Base-by-base conservation (phyloP, 805 yeast genomes). In the Candida corydali region DNA sequence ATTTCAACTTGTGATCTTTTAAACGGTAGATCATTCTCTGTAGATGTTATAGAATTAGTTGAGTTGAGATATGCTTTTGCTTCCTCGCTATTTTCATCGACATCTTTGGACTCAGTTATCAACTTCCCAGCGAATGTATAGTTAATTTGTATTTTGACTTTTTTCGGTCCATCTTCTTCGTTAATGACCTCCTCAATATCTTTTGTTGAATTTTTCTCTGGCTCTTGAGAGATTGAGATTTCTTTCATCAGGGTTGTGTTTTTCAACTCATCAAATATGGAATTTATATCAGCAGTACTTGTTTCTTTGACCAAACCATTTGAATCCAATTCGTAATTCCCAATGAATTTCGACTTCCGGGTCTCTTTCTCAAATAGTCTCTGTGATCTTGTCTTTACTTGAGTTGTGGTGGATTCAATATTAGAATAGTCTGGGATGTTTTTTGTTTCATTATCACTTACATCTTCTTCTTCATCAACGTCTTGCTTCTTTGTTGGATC, bases 81-180 rank as follows among this genome's bases (percentile, higher is more conserved):
- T 55, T 87, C 96, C 10, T 93, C 93, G 7, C 95, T 83, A 31
- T 76, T 70, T 6, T 73, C 74, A 32, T 78, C 82, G 1, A 93
- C 97, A 59, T 72, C 67, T 57, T 86, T 87, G 41, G 81, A 80
- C 51, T 89, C 96, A 0, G 82, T 76, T 2, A 83, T 70, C 2
- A 78, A 67, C 49, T 84, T 84, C 5, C 97, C 97, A 0, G 98
- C 98, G 70, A 87, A 91, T 39, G 85, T 83, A 54, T 86, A 91
- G 2, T 80, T 76, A 43, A 93, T 71, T 41, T 76, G 80, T 39
- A 91, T 88, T 47, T 78, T 76, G 38, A 91, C 74, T 52, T 72
- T 72, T 34, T 80, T 79, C 12, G 67, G 71, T 12, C 49, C 17
- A 29, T 30, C 29, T 32, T 32, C 3, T 12, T 10, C 26, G 11